Percentiles rank a stretch among this genome's conserved stretches.
Evolutionary conservation across 257 asterid species (phyloP).

Genomic region (Salvia miltiorrhiza): DNA sequence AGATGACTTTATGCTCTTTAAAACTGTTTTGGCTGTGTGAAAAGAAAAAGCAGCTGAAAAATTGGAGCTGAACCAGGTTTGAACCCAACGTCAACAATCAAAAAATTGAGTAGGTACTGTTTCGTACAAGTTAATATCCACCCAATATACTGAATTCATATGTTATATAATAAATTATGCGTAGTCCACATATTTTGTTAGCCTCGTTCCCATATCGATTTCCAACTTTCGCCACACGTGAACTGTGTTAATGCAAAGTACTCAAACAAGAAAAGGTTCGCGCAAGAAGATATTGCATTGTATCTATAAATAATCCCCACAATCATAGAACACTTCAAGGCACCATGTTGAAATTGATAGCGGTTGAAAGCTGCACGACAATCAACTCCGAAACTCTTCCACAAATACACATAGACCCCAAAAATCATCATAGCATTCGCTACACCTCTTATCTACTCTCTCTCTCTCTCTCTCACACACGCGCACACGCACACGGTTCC

Average conservation of each 20-base stretch:
- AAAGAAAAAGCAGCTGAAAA: slow-evolving; percentile 1
- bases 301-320: background rate
- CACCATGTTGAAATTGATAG: background rate
- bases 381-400: background rate
- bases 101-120: background rate
- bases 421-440: background rate
- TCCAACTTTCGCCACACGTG: background rate
- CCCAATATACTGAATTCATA: too few relatives aligned
- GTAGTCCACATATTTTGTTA: too few relatives aligned
- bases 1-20: background rate
- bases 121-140: background rate
- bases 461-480: background rate
- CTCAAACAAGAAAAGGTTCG: background rate
- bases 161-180: too few relatives aligned
- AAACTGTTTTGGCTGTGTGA: background rate
- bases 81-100: background rate
- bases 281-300: background rate
- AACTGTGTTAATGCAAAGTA: background rate
- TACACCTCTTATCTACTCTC: background rate
- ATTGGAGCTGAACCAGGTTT: background rate
- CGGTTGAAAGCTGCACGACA: background rate
- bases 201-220: too few relatives aligned
- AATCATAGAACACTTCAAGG: background rate
- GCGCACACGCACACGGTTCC: too few relatives aligned
- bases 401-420: background rate